Evolutionary conservation across 768 basidiomycete genomes (phyloP), one percentile per base, ranked within the genome.

Genomic region (Tulasnella sp.): DNA sequence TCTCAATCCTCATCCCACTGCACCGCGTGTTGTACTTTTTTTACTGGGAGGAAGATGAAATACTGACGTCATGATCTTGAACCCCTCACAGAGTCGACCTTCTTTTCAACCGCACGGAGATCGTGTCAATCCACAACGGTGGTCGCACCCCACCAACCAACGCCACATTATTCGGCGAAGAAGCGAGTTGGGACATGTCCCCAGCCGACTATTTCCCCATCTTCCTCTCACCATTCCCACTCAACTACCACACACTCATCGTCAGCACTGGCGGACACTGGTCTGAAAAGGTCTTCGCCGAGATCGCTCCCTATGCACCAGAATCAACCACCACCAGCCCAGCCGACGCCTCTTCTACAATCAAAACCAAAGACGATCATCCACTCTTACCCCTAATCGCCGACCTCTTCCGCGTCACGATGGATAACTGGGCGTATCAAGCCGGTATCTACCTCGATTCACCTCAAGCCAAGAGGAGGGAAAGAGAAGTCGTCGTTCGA

Each of bases 251-350:
- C 43, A 84, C 82, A 9, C 71, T 85, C 68, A 65, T 85, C 59
- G 76, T 79, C 25, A 81, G 76, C 68, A 85, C 83, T 0, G 84
- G 71, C 2, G 83, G 83, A 0, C 84, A 85, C 66, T 85, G 84
- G 84, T 84, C 82, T 1, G 78, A 78, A 3, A 77, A 74, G 0
- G 64, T 81, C 22, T 76, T 85, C 66, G 66, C 68, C 5, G 77
- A 73, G 2, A 19, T 48, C 45, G 45, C n/a, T 19, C 19, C 19
- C 19, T 10, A 5, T 10, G n/a, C n/a, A 5, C 45, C 45, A n/a
- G n/a, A 19, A 27, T 73, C 74, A 53, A 68, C 66, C 8, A 38
- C 5, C 15, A 38, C 34, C 15, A 68, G 75, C 56, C 67, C 72
- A 4, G 64, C 57, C 1, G n/a, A n/a, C n/a, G n/a, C n/a, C n/a